Percentiles rank a stretch among this genome's conserved stretches.
These are phyloP conservation scores for Trebouxiophyceae sp. DNA, from an alignment of 163 green algal species.

Conservation along the genomic window DNA sequence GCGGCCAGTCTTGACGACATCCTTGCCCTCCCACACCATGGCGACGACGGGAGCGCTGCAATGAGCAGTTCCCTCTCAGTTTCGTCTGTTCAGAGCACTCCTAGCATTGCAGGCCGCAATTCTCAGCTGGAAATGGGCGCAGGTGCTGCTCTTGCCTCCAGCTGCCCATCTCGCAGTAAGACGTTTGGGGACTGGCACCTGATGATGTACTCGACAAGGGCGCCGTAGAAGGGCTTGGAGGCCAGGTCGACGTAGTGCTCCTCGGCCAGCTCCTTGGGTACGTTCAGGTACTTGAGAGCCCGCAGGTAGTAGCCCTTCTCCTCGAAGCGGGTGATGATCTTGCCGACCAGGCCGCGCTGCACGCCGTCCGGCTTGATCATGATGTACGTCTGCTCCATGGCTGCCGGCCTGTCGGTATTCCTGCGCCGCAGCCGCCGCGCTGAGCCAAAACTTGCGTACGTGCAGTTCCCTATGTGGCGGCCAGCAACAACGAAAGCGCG, in stretches of 20 bases:
- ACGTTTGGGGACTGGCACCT: too few species aligned
- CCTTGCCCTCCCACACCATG: slow-evolving; percentile 70
- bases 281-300: slow-evolving; percentile 73
- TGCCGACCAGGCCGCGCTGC: slow-evolving; percentile 88
- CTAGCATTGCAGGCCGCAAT: background rate
- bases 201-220: slow-evolving; percentile 94
- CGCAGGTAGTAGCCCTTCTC: slow-evolving; percentile 90
- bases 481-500: too few species aligned
- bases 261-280: slow-evolving; percentile 63
- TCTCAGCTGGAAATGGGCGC: background rate
- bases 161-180: too few species aligned
- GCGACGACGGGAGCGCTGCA: slow-evolving; percentile 70
- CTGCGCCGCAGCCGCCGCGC: too few species aligned
- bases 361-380: slow-evolving; percentile 71
- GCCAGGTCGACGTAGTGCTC: slow-evolving; percentile 96
- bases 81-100: background rate
- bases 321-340: slow-evolving; percentile 96
- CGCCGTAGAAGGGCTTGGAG: slow-evolving; percentile 88
- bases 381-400: slow-evolving; percentile 16
- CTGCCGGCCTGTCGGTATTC: too few species aligned
- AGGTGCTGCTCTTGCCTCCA: too few species aligned
- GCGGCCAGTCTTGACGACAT: slow-evolving; percentile 12
- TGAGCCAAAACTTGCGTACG: too few species aligned
- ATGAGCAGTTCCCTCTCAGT: background rate
- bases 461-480: too few species aligned